Percentiles rank a stretch among this genome's conserved stretches.
Evolutionary conservation across 192 early-diverging fungal genomes (phyloP).

Genomic region (Linderina pennispora): DNA sequence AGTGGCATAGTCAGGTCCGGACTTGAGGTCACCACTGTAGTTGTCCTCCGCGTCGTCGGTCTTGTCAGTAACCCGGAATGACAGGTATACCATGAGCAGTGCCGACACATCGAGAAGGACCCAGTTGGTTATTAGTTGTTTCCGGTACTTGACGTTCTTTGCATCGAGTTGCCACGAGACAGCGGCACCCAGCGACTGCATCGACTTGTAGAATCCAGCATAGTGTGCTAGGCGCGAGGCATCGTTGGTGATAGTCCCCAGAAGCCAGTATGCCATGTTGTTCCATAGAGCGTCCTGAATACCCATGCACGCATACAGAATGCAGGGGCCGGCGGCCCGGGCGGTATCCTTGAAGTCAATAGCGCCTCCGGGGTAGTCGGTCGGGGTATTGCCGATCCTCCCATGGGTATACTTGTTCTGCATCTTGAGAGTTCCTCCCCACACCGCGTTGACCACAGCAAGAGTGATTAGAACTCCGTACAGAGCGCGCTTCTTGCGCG

Average conservation of each 20-base stretch:
- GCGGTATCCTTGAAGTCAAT: conserved; percentile 36
- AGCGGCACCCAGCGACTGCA: conserved; percentile 63
- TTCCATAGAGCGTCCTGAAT: conserved; percentile 71
- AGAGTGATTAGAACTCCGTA: conserved; percentile 41
- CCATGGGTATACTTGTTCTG: conserved; percentile 48
- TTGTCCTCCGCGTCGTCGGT: too few species aligned
- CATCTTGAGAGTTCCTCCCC: conserved; percentile 53
- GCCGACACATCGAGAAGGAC: conserved; percentile 1
- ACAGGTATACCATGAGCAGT: conserved; percentile 3
- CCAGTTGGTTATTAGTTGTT: conserved; percentile 7
- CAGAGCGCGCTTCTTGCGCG: conserved; percentile 54
- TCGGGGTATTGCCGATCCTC: not conserved
- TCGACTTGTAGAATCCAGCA: conserved; percentile 77
- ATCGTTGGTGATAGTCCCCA: conserved; percentile 75
- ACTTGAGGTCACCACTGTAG: too few species aligned
- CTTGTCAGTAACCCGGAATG: not conserved
- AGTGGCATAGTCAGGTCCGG: too few species aligned
- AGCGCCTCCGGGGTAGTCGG: conserved; percentile 22
- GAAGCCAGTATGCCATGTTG: conserved; percentile 69
- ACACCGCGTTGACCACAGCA: conserved; percentile 42
- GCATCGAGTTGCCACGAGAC: conserved; percentile 46
- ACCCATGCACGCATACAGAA: conserved; percentile 66
- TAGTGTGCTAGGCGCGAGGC: conserved; percentile 53
- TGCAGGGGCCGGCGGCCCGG: conserved; percentile 50
- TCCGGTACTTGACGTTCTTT: not conserved